These are phyloP conservation scores for Talaromyces sp. DNA, from an alignment of 2,329 filamentous ascomycete species.

Conservation along the genomic window DNA sequence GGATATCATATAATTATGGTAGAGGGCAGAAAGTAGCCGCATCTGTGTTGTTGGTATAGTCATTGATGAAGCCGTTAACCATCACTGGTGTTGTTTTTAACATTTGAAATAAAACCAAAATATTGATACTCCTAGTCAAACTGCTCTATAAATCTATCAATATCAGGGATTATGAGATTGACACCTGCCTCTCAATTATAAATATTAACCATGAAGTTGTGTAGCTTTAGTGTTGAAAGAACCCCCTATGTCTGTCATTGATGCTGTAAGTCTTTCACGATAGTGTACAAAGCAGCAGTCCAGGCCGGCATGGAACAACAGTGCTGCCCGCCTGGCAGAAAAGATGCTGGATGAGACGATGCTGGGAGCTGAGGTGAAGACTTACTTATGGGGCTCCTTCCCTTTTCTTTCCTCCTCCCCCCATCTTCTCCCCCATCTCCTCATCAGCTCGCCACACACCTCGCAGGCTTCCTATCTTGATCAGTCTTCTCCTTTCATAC, in stretches of 20 bases:
- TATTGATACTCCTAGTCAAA: background rate
- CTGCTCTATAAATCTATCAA: background rate
- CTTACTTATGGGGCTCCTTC: background rate
- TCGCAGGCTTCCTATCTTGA: background rate
- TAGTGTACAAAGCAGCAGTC: background rate
- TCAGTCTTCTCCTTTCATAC: background rate
- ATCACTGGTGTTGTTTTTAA: background rate
- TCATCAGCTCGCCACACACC: background rate
- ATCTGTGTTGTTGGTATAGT: background rate
- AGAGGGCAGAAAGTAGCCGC: slow-evolving; percentile 53
- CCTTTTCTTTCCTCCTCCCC: background rate
- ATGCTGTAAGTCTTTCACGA: background rate
- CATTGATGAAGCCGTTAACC: background rate
- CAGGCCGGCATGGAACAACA: background rate
- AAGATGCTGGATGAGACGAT: background rate
- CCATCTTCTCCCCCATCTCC: background rate
- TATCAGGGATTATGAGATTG: background rate
- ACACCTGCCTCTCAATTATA: background rate
- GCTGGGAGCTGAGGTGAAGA: background rate
- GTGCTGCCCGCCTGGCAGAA: background rate
- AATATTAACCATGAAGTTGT: background rate
- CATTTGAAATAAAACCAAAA: background rate
- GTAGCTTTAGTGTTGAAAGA: background rate
- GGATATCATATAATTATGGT: slow-evolving; percentile 68
- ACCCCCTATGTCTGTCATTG: background rate